A percentile compares a stretch with the other conserved stretches of the same genome.
Evolutionary conservation across 495 filamentous ascomycete genomes (phyloP).

Genomic region (Hyaloscypha bicolor): DNA sequence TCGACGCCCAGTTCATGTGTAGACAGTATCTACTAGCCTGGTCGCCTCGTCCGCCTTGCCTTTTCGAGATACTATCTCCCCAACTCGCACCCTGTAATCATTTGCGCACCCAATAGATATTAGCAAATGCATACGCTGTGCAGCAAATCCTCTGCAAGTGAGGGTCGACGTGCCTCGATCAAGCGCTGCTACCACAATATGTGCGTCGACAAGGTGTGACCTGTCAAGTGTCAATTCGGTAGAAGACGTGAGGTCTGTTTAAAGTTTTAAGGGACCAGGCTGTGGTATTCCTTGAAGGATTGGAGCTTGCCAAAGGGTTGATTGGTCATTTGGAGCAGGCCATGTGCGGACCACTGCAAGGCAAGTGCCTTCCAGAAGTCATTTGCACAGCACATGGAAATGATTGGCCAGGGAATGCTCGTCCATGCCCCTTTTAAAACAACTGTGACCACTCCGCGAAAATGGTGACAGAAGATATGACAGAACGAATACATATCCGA

Average conservation of each 20-base stretch:
- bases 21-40: constrained; percentile 15
- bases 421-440: background rate
- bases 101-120: constrained; percentile 9
- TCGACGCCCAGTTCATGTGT: background rate
- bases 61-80: constrained; percentile 4
- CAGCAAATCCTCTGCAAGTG: constrained; percentile 20
- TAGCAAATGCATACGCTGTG: background rate
- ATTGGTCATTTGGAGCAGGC: background rate
- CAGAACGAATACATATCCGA: background rate
- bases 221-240: constrained; percentile 17
- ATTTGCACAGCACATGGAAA: background rate
- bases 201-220: constrained; percentile 4
- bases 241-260: constrained; percentile 7
- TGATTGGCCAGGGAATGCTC: background rate
- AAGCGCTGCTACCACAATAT: constrained; percentile 9
- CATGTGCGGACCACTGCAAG: constrained; percentile 4
- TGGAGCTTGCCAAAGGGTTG: background rate
- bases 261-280: constrained; percentile 7
- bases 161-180: constrained; percentile 6
- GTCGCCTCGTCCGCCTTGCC: constrained; percentile 29
- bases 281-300: background rate
- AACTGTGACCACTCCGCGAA: background rate
- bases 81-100: background rate
- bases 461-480: background rate
- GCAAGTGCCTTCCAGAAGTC: background rate